Conservation (phyloP, 768 basidiomycete genomes). For the Ramaria rubella region DNA sequence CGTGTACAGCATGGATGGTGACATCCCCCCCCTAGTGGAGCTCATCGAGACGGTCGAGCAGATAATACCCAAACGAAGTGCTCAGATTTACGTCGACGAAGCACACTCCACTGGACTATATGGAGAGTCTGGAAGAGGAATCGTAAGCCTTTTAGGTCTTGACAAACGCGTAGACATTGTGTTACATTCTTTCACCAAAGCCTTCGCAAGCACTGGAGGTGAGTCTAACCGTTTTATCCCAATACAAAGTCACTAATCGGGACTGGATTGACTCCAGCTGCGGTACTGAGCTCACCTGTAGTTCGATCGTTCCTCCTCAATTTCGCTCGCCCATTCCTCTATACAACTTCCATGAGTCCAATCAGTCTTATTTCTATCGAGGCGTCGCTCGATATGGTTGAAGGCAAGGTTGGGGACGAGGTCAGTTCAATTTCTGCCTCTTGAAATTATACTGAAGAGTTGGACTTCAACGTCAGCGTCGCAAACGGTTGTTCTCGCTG, state of each 20-base stretch:
- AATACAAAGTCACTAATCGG: background rate
- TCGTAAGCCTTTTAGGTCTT: slow-evolving; percentile 8
- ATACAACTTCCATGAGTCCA: background rate
- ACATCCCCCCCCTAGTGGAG: slow-evolving; percentile 30
- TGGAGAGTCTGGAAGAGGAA: slow-evolving; percentile 7
- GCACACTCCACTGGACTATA: slow-evolving; percentile 40
- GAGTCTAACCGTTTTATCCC: background rate
- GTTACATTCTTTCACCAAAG: background rate
- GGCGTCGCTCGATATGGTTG: background rate
- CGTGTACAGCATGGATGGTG: slow-evolving; percentile 43
- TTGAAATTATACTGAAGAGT: background rate
- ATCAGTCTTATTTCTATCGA: background rate
- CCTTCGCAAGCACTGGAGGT: background rate
- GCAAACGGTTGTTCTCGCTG: background rate
- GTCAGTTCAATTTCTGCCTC: background rate
- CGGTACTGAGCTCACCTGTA: background rate
- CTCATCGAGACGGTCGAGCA: slow-evolving; percentile 26
- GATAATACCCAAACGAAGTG: slow-evolving; percentile 18
- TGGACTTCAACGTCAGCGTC: background rate
- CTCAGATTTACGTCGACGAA: slow-evolving; percentile 36
- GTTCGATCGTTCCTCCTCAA: background rate
- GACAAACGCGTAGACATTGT: background rate
- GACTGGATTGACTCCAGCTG: background rate
- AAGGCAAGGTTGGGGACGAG: background rate
- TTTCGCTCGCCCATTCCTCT: background rate